Evolutionary conservation across 345 rosid genomes (phyloP), one percentile per base, ranked within the genome.

Genomic region (Moringa oleifera): DNA sequence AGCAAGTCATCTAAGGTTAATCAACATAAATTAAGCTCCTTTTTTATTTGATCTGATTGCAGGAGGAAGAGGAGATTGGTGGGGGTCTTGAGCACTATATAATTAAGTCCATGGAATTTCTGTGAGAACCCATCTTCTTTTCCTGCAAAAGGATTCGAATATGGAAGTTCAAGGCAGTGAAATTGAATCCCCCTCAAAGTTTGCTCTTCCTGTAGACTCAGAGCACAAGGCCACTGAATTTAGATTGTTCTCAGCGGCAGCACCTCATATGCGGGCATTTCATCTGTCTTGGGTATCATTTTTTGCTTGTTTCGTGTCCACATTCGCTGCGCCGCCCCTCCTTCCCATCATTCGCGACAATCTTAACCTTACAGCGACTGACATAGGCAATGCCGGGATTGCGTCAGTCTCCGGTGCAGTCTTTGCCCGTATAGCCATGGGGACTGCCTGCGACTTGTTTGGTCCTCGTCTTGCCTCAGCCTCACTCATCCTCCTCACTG

Each of bases 401-500:
- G 96, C 97, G 25, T 91, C 96, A 1, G 97, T 88, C 11, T 85
- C 96, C 0, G 98, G 98, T 16, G 84, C 98, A 0, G 96, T 91
- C 47, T 86, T 88, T 57, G 96, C 96, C 18, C 78, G 96, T 54
- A 28, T 91, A 31, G 82, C 84, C 59, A 84, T 91, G 94, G 98
- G 98, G 12, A 79, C 82, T 0, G 87, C 87, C 17, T 91, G 96
- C 46, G 98, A 91, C 67, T 72, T 91, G 0, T 77, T 88, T 56
- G 96, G 98, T 7, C 98, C 98, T 0, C 96, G 98, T 57, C 81
- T 91, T 0, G 98, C 98, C 41, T 88, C 97, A 0, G 85, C 94
- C 15, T 80, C 93, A n/a, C 74, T 91, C 1, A 85, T 83, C 18
- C 88, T 91, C 63, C 59, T 88, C 53, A 91, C 98, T 0, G 91